These are phyloP conservation scores for Plasmodium reichenowi DNA, from an alignment of 169 alveolate species.

Conservation along the genomic window DNA sequence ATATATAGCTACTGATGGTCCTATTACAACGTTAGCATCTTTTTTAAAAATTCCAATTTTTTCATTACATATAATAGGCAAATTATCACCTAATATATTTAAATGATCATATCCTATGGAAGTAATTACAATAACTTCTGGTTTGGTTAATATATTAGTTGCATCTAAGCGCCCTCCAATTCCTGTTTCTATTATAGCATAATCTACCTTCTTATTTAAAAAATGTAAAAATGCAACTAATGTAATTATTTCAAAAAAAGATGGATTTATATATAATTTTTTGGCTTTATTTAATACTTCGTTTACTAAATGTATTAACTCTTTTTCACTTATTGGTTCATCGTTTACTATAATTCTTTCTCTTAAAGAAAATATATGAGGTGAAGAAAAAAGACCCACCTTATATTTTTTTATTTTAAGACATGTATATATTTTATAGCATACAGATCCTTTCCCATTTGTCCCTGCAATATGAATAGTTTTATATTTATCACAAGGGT, in stretches of 20 bases:
- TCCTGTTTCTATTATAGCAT: slow-evolving; percentile 93
- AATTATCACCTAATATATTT: slow-evolving; percentile 89
- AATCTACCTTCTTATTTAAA: slow-evolving; percentile 85
- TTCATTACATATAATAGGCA: slow-evolving; percentile 88
- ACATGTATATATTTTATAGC: slow-evolving; percentile 82
- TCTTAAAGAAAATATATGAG: slow-evolving; percentile 90
- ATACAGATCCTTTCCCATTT: slow-evolving; percentile 93
- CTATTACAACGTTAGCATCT: slow-evolving; percentile 86
- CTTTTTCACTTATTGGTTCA: slow-evolving; percentile 77
- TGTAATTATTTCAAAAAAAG: slow-evolving; percentile 86
- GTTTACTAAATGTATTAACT: slow-evolving; percentile 51
- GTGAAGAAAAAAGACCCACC: slow-evolving; percentile 92
- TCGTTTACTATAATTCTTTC: slow-evolving; percentile 90
- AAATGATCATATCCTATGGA: slow-evolving; percentile 94
- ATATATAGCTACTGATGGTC: slow-evolving; percentile 87
- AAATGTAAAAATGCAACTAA: slow-evolving; percentile 84
- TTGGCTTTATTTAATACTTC: slow-evolving; percentile 69
- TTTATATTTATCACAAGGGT: slow-evolving; percentile 84
- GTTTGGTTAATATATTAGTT: slow-evolving; percentile 89
- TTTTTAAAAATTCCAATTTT: slow-evolving; percentile 93
- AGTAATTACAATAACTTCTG: slow-evolving; percentile 88
- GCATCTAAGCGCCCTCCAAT: slow-evolving; percentile 93
- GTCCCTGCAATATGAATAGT: slow-evolving; percentile 93
- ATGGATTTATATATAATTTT: slow-evolving; percentile 69
- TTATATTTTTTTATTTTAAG: slow-evolving; percentile 82